A percentile compares a stretch with the other conserved stretches of the same genome.
phyloP scores from a whole-genome alignment of 2,329 filamentous ascomycete species.

The Cadophora gregata region DNA sequence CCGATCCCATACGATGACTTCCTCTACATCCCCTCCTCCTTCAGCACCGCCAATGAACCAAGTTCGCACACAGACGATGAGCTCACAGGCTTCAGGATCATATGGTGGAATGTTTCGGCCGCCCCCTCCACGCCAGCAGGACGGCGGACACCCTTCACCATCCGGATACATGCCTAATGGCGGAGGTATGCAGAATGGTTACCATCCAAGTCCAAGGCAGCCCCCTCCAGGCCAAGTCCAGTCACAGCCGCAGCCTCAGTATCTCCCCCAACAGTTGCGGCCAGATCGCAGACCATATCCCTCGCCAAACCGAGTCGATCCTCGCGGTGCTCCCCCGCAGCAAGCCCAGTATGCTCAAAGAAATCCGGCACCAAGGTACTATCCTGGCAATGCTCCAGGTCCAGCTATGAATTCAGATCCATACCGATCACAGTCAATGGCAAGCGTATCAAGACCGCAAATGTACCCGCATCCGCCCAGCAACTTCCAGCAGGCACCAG shows the following conservation, averaged over 20 bases:
- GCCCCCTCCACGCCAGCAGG: slow-evolving; percentile 63
- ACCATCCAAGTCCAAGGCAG: slow-evolving; percentile 54
- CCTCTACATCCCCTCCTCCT: slow-evolving; percentile 65
- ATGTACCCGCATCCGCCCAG: slow-evolving; percentile 70
- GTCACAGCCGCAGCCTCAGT: slow-evolving; percentile 59
- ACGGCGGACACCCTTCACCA: slow-evolving; percentile 44
- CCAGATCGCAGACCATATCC: slow-evolving; percentile 74
- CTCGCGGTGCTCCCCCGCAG: slow-evolving; percentile 43
- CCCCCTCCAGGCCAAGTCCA: slow-evolving; percentile 42
- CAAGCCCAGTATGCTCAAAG: slow-evolving; percentile 53
- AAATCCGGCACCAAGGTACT: slow-evolving; percentile 62
- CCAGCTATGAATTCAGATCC: slow-evolving; percentile 83
- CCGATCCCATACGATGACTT: slow-evolving; percentile 94
- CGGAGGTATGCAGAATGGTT: slow-evolving; percentile 53
- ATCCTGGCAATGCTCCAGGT: slow-evolving; percentile 55
- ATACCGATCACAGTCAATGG: slow-evolving; percentile 93
- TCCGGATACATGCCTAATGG: slow-evolving; percentile 39
- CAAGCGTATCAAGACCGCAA: slow-evolving; percentile 73
- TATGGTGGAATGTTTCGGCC: slow-evolving; percentile 64
- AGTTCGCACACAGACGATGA: slow-evolving; percentile 83
- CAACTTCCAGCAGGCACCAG: slow-evolving; percentile 69
- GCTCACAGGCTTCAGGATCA: slow-evolving; percentile 44
- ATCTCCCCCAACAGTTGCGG: slow-evolving; percentile 64
- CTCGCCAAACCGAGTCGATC: slow-evolving; percentile 57
- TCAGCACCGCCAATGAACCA: slow-evolving; percentile 55